phyloP scores from a whole-genome alignment of 164 flowering plant species.

The Liriodendron chinense region DNA sequence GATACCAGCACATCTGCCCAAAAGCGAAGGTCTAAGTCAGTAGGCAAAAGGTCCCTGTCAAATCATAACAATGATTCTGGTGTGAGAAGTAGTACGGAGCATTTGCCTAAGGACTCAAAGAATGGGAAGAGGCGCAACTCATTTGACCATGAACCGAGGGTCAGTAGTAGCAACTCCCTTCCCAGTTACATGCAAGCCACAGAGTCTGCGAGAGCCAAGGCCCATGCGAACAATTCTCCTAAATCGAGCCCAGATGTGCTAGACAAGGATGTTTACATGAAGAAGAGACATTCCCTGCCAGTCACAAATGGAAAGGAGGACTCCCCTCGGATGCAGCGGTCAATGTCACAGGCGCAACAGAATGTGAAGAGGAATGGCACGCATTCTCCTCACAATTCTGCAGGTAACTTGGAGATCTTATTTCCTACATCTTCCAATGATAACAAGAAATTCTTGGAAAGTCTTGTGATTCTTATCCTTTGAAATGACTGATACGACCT shows the following conservation, averaged over 20 bases:
- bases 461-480: neutral
- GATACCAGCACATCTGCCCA: conserved; percentile 36
- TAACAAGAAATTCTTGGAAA: neutral
- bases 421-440: neutral
- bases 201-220: conserved; percentile 91
- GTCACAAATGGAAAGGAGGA: conserved; percentile 68
- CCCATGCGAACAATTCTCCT: conserved; percentile 59
- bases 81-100: conserved; percentile 48
- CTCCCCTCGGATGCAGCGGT: conserved; percentile 71
- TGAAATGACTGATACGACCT: neutral
- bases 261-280: conserved; percentile 58
- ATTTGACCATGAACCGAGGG: conserved; percentile 70
- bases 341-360: conserved; percentile 65
- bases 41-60: conserved; percentile 48
- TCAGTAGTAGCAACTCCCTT: conserved; percentile 52
- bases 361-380: conserved; percentile 58
- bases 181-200: conserved; percentile 99
- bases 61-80: conserved; percentile 44
- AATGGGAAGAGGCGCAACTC: conserved; percentile 66
- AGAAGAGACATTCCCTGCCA: conserved; percentile 80
- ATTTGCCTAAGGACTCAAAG: conserved; percentile 51
- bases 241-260: conserved; percentile 84
- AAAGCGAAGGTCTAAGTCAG: conserved; percentile 40
- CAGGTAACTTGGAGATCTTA: conserved; percentile 36
- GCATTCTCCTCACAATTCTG: conserved; percentile 29